Base-by-base conservation (phyloP, 176 grass and related monocot genomes). In the Cocos nucifera region DNA sequence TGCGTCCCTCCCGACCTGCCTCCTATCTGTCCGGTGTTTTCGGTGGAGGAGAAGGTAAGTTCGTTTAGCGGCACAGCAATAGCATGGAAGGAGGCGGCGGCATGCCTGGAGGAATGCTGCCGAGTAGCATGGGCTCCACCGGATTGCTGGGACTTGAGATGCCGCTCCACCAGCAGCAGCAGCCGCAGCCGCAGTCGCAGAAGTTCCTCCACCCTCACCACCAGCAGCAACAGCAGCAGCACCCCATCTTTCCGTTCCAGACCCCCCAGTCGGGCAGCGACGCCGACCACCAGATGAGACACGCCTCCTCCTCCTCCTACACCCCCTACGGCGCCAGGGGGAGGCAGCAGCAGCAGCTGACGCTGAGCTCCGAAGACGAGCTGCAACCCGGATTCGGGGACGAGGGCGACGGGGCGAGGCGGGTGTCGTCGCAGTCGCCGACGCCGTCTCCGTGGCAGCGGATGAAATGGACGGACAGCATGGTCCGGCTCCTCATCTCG, bases 381-480 rank as follows among this genome's bases (percentile, higher is more conserved):
- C 52, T 7, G 30, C 30, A 35, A 7, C 30, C 65, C 61, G 71
- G 65, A 26, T 65, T 69, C 75, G 71, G 63, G 32, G 62, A 30
- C 26, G 67, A 59, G 21, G 58, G 16, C 28, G 73, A 49, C 19
- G 55, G 55, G 28, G 56, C 27, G 17, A 69, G 7, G 15, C 22
- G 3, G 81, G 49, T 51, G 65, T 51, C 83, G 30, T 61, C 67
- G 50, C 58, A 50, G 62, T 30, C 56, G 51, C 69, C 5, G 79
- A 7, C 52, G 51, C 23, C 65, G 0, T 68, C 65, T 26, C 87
- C 76, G 19, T 97, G 92, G 92, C 73, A 83, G 19, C 61, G 92
- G 82, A 97, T 97, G 92, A 97, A 97, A 67, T 97, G 92, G 92
- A 97, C 87, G 29, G 92, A 91, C 29, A 30, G 23, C 62, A 97